phyloP scores from a whole-genome alignment of 2,329 filamentous ascomycete species.

The Pseudogymnoascus verrucosus region DNA sequence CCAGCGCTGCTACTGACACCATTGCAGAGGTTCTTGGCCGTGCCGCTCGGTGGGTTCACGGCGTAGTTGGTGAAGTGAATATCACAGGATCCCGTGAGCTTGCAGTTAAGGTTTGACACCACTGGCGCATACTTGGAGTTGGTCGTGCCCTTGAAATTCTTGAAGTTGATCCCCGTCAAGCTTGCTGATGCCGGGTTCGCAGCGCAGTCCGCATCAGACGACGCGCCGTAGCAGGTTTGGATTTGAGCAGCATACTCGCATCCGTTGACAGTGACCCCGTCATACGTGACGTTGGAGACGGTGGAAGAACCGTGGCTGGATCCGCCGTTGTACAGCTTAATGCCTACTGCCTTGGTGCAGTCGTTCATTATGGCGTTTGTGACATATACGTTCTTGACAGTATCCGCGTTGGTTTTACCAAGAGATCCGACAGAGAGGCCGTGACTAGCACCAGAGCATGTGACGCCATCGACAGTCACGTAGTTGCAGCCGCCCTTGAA shows the following conservation, averaged over 20 bases:
- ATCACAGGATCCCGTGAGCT: slow-evolving; percentile 31
- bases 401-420: slow-evolving; percentile 33
- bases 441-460: slow-evolving; percentile 37
- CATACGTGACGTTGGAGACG: slow-evolving; percentile 36
- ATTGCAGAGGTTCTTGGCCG: slow-evolving; percentile 28
- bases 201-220: slow-evolving; percentile 29
- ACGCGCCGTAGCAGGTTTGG: slow-evolving; percentile 36
- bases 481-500: slow-evolving; percentile 29
- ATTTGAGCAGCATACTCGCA: slow-evolving; percentile 39
- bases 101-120: slow-evolving; percentile 33
- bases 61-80: slow-evolving; percentile 28
- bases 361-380: slow-evolving; percentile 33
- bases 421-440: slow-evolving; percentile 41
- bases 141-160: slow-evolving; percentile 33
- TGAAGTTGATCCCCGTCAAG: slow-evolving; percentile 30
- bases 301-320: slow-evolving; percentile 29
- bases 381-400: slow-evolving; percentile 36
- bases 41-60: slow-evolving; percentile 29
- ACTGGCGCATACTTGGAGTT: slow-evolving; percentile 29
- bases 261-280: slow-evolving; percentile 30
- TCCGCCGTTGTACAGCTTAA: slow-evolving; percentile 38
- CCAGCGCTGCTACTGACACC: slow-evolving; percentile 28
- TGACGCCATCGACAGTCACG: slow-evolving; percentile 33
- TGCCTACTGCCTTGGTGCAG: slow-evolving; percentile 38
- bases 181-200: slow-evolving; percentile 28